A percentile compares a stretch with the other conserved stretches of the same genome.
phyloP scores from a whole-genome alignment of 495 filamentous ascomycete species.

The Neurospora sp. region DNA sequence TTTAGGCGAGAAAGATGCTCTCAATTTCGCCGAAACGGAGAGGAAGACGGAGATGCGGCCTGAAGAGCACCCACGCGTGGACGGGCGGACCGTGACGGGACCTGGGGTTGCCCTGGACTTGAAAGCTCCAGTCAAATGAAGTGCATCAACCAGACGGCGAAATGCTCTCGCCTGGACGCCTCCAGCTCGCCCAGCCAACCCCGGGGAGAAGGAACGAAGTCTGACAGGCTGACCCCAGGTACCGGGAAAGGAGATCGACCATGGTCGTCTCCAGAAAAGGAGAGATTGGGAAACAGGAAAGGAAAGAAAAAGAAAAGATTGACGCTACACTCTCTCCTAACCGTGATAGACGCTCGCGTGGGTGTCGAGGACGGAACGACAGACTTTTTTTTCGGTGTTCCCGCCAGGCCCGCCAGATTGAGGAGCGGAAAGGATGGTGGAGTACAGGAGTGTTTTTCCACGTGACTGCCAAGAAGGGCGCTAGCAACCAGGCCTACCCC shows the following conservation, averaged over 20 bases:
- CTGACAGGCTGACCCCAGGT: background rate
- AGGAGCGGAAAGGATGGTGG: slow-evolving; percentile 14
- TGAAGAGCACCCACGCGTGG: background rate
- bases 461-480: slow-evolving; percentile 15
- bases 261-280: background rate
- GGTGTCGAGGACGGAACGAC: background rate
- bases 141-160: background rate
- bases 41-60: background rate
- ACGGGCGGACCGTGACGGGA: background rate
- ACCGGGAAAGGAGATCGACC: background rate
- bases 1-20: background rate
- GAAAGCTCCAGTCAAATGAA: background rate
- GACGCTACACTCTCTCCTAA: background rate
- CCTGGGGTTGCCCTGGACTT: background rate
- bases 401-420: slow-evolving; percentile 4
- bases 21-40: background rate
- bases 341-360: background rate
- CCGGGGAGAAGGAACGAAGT: background rate
- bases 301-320: background rate
- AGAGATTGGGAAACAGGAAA: background rate
- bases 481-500: slow-evolving; percentile 1
- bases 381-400: slow-evolving; percentile 6
- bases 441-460: slow-evolving; percentile 14
- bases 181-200: background rate
- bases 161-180: background rate